phyloP scores from a whole-genome alignment of 768 basidiomycete genomes.

The Serendipita sp. region DNA sequence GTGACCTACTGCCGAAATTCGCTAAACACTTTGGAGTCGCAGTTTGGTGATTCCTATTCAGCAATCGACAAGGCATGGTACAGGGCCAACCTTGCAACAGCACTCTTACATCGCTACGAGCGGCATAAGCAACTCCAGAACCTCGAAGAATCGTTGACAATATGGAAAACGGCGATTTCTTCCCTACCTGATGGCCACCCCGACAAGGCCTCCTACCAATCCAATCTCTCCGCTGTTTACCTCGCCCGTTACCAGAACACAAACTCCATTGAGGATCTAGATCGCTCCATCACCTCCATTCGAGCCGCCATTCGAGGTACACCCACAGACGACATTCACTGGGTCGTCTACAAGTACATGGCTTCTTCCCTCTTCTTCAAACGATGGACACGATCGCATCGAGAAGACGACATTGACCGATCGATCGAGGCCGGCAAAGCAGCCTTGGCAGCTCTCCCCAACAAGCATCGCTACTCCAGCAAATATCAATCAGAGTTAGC shows the following conservation, averaged over 20 bases:
- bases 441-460: background rate
- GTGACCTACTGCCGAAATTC: background rate
- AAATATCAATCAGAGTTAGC: constrained; percentile 1
- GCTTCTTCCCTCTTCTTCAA: constrained; percentile 4
- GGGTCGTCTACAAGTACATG: constrained; percentile 6
- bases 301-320: constrained; percentile 1
- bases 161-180: background rate
- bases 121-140: background rate
- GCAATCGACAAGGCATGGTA: constrained; percentile 5
- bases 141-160: background rate
- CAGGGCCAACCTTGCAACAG: background rate
- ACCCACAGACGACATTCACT: background rate
- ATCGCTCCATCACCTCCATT: background rate
- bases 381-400: background rate
- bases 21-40: background rate
- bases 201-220: constrained; percentile 5
- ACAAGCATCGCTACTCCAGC: background rate
- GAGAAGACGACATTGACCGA: background rate
- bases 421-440: background rate
- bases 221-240: constrained; percentile 2
- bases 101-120: constrained; percentile 1
- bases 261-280: background rate
- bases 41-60: background rate
- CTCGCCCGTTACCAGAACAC: background rate
- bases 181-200: background rate